phyloP scores from a whole-genome alignment of 2,329 filamentous ascomycete species.

The Neonectria neomacrospora region DNA sequence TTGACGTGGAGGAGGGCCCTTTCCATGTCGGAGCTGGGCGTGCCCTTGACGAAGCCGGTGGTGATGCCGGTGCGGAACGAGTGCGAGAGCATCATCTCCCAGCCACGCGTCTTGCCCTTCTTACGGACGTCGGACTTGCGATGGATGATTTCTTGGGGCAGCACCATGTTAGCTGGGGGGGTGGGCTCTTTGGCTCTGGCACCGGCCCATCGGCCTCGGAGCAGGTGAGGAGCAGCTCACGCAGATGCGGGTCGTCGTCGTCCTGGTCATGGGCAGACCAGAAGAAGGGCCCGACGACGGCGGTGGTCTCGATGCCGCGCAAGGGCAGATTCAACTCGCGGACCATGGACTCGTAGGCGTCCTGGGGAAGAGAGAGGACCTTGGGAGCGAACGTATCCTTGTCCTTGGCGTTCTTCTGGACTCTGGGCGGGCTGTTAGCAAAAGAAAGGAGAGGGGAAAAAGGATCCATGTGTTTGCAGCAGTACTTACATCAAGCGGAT shows the following conservation, averaged over 20 bases:
- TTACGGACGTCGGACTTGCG: slow-evolving; percentile 75
- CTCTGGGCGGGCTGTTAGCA: slow-evolving; percentile 49
- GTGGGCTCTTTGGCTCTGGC: slow-evolving; percentile 1
- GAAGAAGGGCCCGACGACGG: slow-evolving; percentile 72
- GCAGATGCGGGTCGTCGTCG: slow-evolving; percentile 66
- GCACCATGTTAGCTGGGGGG: background rate
- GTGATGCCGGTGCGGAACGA: slow-evolving; percentile 65
- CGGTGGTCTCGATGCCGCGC: slow-evolving; percentile 67
- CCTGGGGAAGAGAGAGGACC: slow-evolving; percentile 63
- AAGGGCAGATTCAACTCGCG: slow-evolving; percentile 64
- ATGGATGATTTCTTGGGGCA: slow-evolving; percentile 66
- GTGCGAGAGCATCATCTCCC: slow-evolving; percentile 72
- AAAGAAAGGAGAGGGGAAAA: background rate
- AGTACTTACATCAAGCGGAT: slow-evolving; percentile 68
- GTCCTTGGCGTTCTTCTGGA: slow-evolving; percentile 66
- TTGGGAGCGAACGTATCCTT: slow-evolving; percentile 68
- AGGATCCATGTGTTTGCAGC: no score
- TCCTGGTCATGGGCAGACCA: slow-evolving; percentile 68
- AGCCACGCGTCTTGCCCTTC: slow-evolving; percentile 71
- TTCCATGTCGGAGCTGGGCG: slow-evolving; percentile 65
- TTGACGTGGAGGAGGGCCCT: slow-evolving; percentile 61
- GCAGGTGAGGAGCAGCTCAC: slow-evolving; percentile 51
- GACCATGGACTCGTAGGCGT: slow-evolving; percentile 67
- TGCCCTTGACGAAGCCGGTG: slow-evolving; percentile 71
- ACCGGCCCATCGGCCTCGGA: background rate